Base-by-base conservation (phyloP, 225 moss, liverwort and hornwort species). In the Pseudoscleropodium purum region DNA sequence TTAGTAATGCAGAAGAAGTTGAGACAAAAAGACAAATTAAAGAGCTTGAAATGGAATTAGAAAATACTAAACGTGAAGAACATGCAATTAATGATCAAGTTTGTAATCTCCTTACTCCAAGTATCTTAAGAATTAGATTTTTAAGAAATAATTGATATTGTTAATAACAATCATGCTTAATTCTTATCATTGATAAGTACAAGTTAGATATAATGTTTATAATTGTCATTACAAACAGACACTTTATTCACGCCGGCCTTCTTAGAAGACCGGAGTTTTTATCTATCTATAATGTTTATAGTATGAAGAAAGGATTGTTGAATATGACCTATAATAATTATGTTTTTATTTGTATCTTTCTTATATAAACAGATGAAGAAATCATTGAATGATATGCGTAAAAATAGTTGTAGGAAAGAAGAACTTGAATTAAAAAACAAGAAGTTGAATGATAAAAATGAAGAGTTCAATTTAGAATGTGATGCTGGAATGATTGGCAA, bases 401-500 rank as follows among this genome's bases (percentile, higher is more conserved):
- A 94, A 74, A 94, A 92, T 79, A 93, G 73, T 19, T 93, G 84
- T 78, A 96, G 90, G 87, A 99, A 97, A 92, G 96, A 99, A 80
- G 96, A 97, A 34, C 92, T 97, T 39, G 92, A 94, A 87, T 84
- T 84, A 59, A 95, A 88, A 81, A 92, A 95, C 12, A 90, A 87
- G 66, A 95, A 93, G 29, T 57, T 96, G 43, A 87, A 86, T 37
- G 94, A 94, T 10, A 95, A 94, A 54, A 99, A 96, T 91, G 91
- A 90, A 13, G 96, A 97, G 56, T 88, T 97, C 5, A 93, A 87
- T 85, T 62, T 97, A 43, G 94, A 99, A 79, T 97, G 96, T 90
- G 95, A 99, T 88, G 95, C 95, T 66, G 94, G 96, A 36, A 89
- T 96, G 56, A 82, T 91, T 75, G 67, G 90, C 52, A 95, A 95